These are phyloP conservation scores for Chondrostereum purpureum DNA, from an alignment of 1,284 basidiomycete species.

Conservation along the genomic window DNA sequence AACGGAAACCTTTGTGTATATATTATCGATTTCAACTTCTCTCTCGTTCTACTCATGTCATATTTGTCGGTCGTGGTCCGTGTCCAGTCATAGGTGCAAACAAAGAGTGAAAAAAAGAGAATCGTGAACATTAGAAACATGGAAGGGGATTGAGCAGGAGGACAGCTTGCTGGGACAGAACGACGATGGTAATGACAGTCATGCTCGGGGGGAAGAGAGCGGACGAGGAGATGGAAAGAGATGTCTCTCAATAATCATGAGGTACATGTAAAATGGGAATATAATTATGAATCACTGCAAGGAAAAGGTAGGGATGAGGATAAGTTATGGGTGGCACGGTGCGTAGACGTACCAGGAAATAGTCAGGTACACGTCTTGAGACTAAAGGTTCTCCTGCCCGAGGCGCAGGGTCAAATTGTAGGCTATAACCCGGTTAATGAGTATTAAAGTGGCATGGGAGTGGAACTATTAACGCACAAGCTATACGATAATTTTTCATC, in stretches of 20 bases:
- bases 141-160: background rate
- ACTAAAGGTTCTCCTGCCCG: conserved; percentile 97
- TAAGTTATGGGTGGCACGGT: background rate
- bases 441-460: too few relatives aligned
- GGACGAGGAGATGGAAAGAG: background rate
- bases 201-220: background rate
- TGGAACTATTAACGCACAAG: conserved; percentile 74
- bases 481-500: conserved; percentile 97
- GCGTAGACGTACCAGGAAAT: conserved; percentile 71
- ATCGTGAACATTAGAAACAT: background rate
- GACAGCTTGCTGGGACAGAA: background rate
- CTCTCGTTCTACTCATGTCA: background rate
- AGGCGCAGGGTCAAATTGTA: conserved; percentile 99
- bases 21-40: background rate
- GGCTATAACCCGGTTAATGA: too few relatives aligned
- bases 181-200: conserved; percentile 1
- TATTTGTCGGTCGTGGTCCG: background rate
- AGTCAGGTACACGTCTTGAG: conserved; percentile 96
- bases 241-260: conserved; percentile 1
- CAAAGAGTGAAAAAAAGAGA: background rate
- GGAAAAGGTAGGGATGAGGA: background rate
- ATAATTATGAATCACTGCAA: conserved; percentile 2
- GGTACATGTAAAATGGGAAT: conserved; percentile 1
- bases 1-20: too few relatives aligned
- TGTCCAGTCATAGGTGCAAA: background rate